A percentile compares a stretch with the other conserved stretches of the same genome.
Evolutionary conservation across 306 rosid genomes (phyloP).

Genomic region (Corylus avellana): DNA sequence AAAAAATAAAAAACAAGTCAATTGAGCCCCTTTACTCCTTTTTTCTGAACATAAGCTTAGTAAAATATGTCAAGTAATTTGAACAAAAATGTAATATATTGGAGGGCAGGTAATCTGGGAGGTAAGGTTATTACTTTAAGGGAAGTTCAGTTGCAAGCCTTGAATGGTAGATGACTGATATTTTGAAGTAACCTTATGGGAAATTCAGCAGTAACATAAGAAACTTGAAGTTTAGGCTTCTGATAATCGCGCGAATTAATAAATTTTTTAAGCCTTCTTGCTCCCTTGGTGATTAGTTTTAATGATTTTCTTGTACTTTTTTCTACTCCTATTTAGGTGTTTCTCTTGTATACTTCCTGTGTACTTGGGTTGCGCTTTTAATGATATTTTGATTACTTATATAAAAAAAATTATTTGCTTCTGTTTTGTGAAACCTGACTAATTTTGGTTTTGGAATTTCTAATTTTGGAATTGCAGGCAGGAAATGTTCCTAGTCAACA

Average conservation of each 20-base stretch:
- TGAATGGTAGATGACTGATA: neutral
- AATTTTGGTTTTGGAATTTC: constrained; percentile 22
- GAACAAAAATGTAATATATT: too few species aligned
- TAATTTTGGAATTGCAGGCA: constrained; percentile 45
- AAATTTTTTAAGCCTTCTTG: neutral
- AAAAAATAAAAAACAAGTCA: too few species aligned
- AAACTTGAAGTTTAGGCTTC: neutral
- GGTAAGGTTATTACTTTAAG: neutral
- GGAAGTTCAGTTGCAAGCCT: neutral
- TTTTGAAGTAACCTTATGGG: neutral
- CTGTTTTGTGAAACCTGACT: constrained; percentile 27
- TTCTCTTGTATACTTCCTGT: too few species aligned
- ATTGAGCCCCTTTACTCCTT: too few species aligned
- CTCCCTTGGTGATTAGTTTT: too few species aligned
- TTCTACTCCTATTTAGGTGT: too few species aligned
- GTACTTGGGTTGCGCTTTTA: too few species aligned
- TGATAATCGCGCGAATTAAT: neutral
- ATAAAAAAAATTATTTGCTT: constrained; percentile 9
- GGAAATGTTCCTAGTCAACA: constrained; percentile 50
- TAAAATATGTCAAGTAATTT: too few species aligned
- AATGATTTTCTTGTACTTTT: too few species aligned
- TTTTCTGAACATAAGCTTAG: too few species aligned
- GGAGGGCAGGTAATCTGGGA: too few species aligned
- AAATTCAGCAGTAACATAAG: neutral
- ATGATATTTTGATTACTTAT: too few species aligned